Evolutionary conservation across 2,329 filamentous ascomycete species (phyloP), one percentile per base, ranked within the genome.

Genomic region (Paracamarosporium sp.): DNA sequence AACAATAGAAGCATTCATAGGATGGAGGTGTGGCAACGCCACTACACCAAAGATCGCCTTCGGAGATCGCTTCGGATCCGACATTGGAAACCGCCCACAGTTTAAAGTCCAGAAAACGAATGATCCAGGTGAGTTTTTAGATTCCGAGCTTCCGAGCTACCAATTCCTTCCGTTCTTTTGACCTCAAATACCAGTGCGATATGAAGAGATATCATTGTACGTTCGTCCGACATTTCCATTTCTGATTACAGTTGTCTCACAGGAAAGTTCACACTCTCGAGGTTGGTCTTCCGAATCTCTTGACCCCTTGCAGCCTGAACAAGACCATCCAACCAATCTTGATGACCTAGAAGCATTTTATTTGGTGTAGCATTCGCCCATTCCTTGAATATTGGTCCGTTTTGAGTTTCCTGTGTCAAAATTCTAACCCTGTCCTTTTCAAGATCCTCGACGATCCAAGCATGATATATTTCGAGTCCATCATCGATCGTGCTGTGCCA

Each of bases 321-420:
- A 40, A 77, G 31, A 2, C 74, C 74, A 50, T 77, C 73, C 47
- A 75, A 52, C 74, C 74, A 76, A 51, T 77, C 73, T 56, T 76
- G 73, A 56, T 76, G 74, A 5, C 73, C 74, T 22, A 73, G 45
- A n/a, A 77, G 56, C 73, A 77, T 75, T 35, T 60, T 60, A 55
- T 77, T 75, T 40, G 74, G 74, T 58, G 70, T 75, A 50, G 61
- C 56, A 15, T 25, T 59, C 36, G 63, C 64, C 58, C 69, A 61
- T 12, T 72, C 62, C 40, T 57, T 62, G 22, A 72, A 72, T 0
- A 71, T 57, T 50, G 60, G 56, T 3, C 74, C 74, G 55, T 68
- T 73, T 53, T 76, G 74, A 55, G 68, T 72, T 60, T 77, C 74
- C 59, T 75, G 74, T 43, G 74, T 77, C 53, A 76, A 28, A 3